Evolutionary conservation across 495 filamentous ascomycete genomes (phyloP), one percentile per base, ranked within the genome.

Genomic region (Pseudotulostoma volvatum): DNA sequence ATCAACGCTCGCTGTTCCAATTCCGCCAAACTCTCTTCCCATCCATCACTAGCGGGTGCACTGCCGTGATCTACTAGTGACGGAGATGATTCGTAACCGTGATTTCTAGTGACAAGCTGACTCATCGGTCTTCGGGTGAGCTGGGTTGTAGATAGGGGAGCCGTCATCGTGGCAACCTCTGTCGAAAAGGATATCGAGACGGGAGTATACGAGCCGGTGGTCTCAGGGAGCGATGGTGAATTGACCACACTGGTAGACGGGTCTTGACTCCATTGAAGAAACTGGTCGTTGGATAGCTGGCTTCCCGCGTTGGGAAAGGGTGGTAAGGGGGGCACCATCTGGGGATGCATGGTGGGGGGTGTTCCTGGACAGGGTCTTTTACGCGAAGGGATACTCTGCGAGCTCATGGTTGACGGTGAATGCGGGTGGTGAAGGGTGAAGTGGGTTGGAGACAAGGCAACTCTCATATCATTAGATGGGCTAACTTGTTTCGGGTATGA

Each of bases 311-410:
- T 52, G 15, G 51, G 32, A 33, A 57, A 65, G 32, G 47, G 59
- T 17, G 55, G 48, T 33, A 56, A n/a, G n/a, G n/a, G 53, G 18
- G 52, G 32, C 17, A 50, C 49, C 39, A 64, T 42, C 49, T 66
- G 66, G 33, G 69, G 57, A 18, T 73, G 65, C 15, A 65, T 54
- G 34, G 68, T 63, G 4, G 80, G 76, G 1, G 69, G 66, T 30
- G 78, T 56, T 47, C 81, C 83, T 33, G 82, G 77, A 20, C 81
- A 79, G 42, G 81, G 67, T 55, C 83, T 68, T 61, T 88, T 88
- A 58, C 79, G 69, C 35, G 71, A 46, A 36, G 56, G 60, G 18
- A 61, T 47, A 35, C 60, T 53, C 53, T 65, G 63, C 20, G 61
- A 60, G 37, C 52, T 56, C 63, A 66, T 67, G 31, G 41, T 47